Evolutionary conservation across 129 eudicot species (phyloP), one percentile per base, ranked within the genome.

Genomic region (Sambucus nigra): DNA sequence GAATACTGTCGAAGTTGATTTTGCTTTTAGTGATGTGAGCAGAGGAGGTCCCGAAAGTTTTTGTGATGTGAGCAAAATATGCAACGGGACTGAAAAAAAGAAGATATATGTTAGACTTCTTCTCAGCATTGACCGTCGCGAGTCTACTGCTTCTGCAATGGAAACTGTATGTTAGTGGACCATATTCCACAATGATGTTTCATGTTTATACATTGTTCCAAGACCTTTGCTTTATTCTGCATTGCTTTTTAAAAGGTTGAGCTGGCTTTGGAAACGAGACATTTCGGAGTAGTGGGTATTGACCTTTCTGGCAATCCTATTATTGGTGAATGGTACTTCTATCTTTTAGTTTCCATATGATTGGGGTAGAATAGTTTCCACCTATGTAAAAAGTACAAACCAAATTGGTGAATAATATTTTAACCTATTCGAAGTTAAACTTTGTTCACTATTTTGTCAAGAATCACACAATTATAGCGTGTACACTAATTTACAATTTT

Each of bases 301-400:
- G 98, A 91, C 71, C 98, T 91, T 66, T 91, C 98, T 44, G 98
- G 98, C 59, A 91, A 91, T 64, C 98, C 95, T 10, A 46, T 57
- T 24, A 61, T 91, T 57, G 95, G 98, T 66, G 81, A 91, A 76
- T 91, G 95, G 98, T 89, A 81, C 39, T 2, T 12, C 45, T 1
- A n/a, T n/a, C n/a, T n/a, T n/a, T n/a, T n/a, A n/a, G n/a, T n/a
- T n/a, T n/a, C n/a, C n/a, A n/a, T n/a, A n/a, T n/a, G n/a, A n/a
- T n/a, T n/a, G n/a, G n/a, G n/a, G n/a, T n/a, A n/a, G n/a, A n/a
- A n/a, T n/a, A n/a, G n/a, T n/a, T n/a, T n/a, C n/a, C n/a, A n/a
- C n/a, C n/a, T n/a, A n/a, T n/a, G n/a, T n/a, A n/a, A n/a, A n/a
- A n/a, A n/a, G n/a, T n/a, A n/a, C n/a, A n/a, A n/a, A n/a, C n/a